Conservation (phyloP, 1,284 basidiomycete genomes). For the Cutaneotrichosporon dermatis region DNA sequence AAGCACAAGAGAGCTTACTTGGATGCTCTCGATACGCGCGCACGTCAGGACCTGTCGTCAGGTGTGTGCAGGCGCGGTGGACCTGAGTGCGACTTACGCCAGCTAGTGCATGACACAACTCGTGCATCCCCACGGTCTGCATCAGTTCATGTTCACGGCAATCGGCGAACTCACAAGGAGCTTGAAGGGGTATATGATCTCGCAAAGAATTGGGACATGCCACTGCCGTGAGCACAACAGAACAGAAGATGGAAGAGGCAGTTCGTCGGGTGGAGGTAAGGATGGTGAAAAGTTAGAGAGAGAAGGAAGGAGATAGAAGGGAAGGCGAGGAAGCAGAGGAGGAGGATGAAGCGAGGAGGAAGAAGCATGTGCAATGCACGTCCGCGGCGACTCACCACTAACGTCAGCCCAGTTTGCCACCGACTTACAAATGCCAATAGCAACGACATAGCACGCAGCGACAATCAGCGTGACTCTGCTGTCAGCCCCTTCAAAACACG, state of each 20-base stretch:
- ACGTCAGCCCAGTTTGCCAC: too few relatives aligned
- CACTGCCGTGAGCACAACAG: not conserved
- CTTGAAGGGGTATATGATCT: slow-evolving; percentile 88
- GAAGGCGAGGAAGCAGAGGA: not conserved
- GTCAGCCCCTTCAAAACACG: not conserved
- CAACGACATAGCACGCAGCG: slow-evolving; percentile 36
- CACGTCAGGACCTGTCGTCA: slow-evolving; percentile 67
- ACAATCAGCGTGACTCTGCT: slow-evolving; percentile 41
- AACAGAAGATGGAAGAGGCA: too few relatives aligned
- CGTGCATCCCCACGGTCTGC: slow-evolving; percentile 84
- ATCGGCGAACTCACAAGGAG: slow-evolving; percentile 50
- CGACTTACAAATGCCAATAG: slow-evolving; percentile 36
- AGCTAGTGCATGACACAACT: slow-evolving; percentile 72
- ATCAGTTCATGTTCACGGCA: slow-evolving; percentile 16
- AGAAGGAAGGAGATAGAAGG: not conserved
- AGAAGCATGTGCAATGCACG: too few relatives aligned
- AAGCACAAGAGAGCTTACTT: slow-evolving; percentile 56
- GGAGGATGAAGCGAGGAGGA: too few relatives aligned
- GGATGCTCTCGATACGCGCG: slow-evolving; percentile 78
- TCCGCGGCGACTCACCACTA: slow-evolving; percentile 8
- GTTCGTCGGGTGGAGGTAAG: too few relatives aligned
- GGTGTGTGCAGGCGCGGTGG: slow-evolving; percentile 5
- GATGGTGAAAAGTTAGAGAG: too few relatives aligned
- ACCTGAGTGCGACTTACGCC: slow-evolving; percentile 48
- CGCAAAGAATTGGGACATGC: slow-evolving; percentile 34